Conservation (phyloP, 176 grass and related monocot genomes). For the Neostapfia colusana region DNA sequence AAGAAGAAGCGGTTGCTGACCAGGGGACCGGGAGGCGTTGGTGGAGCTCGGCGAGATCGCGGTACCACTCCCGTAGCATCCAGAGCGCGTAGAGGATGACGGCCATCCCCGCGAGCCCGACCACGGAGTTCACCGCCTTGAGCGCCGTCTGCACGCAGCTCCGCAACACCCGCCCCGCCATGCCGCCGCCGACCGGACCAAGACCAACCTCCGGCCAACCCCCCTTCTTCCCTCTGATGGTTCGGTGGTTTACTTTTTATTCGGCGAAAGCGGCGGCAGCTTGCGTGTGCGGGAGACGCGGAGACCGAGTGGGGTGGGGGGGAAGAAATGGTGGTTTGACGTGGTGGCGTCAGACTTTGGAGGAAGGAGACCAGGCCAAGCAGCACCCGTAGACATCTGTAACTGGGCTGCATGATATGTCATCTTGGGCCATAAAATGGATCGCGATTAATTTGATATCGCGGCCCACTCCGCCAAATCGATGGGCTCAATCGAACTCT, state of each 20-base stretch:
- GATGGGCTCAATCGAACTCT: no score
- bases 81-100: slow-evolving; percentile 98
- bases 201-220: background rate
- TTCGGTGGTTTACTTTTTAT: background rate
- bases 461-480: no score
- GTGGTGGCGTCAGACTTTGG: slow-evolving; percentile 38
- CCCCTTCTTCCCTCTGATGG: background rate
- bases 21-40: slow-evolving; percentile 49
- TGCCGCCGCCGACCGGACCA: background rate
- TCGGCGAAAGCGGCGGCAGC: background rate
- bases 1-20: slow-evolving; percentile 29
- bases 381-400: no score
- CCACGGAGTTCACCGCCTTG: slow-evolving; percentile 75
- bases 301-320: background rate
- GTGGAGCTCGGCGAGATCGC: slow-evolving; percentile 34
- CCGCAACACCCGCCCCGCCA: slow-evolving; percentile 58
- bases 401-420: no score
- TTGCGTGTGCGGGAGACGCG: background rate
- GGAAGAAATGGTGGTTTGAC: slow-evolving; percentile 5
- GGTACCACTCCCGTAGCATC: slow-evolving; percentile 81
- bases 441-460: no score
- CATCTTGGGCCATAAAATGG: no score
- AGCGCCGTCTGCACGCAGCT: slow-evolving; percentile 81
- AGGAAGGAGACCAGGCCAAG: background rate
- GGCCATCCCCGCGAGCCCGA: slow-evolving; percentile 88